phyloP scores from a whole-genome alignment of 805 yeast genomes.

The Cyberlindnera xylosilytica region DNA sequence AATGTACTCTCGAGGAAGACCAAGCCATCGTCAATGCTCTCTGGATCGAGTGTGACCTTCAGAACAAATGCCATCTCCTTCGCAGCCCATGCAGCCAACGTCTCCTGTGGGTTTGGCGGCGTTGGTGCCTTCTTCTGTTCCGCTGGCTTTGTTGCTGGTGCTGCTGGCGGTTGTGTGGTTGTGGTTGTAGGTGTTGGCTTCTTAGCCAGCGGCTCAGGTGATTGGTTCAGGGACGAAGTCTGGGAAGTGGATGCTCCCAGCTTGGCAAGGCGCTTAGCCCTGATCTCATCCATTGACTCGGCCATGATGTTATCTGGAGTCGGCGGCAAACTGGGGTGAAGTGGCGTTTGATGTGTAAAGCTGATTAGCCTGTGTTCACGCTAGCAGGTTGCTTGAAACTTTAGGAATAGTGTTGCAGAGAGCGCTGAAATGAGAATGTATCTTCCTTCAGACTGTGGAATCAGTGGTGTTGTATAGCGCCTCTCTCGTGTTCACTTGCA shows the following conservation, averaged over 20 bases:
- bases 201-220: background rate
- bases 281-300: slow-evolving; percentile 29
- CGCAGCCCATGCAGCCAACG: slow-evolving; percentile 10
- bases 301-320: background rate
- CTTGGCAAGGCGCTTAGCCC: slow-evolving; percentile 34
- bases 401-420: too few species aligned
- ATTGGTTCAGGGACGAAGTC: too few species aligned
- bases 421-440: too few species aligned
- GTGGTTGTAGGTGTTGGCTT: background rate
- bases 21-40: slow-evolving; percentile 8
- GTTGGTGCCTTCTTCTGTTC: too few species aligned
- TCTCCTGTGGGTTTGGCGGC: slow-evolving; percentile 4
- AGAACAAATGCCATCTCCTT: slow-evolving; percentile 11
- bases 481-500: too few species aligned
- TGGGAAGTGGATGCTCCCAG: slow-evolving; percentile 8
- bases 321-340: background rate
- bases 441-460: too few species aligned
- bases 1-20: slow-evolving; percentile 24
- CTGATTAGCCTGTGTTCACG: too few species aligned
- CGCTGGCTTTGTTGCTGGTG: background rate
- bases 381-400: too few species aligned
- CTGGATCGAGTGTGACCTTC: slow-evolving; percentile 22
- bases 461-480: too few species aligned
- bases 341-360: background rate
- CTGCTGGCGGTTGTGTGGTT: background rate